Evolutionary conservation across 352 stramenopile genomes (phyloP).

Genomic region (Globisporangium polare): DNA sequence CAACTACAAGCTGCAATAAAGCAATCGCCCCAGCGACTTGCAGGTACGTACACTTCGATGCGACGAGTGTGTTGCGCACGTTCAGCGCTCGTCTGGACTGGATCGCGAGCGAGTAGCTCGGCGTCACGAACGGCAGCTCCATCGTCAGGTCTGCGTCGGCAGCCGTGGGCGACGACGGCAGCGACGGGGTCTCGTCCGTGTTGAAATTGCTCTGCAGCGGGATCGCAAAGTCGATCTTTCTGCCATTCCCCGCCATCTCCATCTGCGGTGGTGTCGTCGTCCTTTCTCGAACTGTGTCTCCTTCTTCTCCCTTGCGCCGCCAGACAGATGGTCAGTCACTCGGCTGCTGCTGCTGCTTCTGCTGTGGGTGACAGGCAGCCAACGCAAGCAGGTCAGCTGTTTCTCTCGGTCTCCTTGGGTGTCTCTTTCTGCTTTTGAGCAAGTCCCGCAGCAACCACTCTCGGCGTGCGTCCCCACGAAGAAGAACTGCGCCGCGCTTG

Average conservation of each 20-base stretch:
- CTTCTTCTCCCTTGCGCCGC: neutral
- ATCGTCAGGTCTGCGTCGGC: constrained; percentile 41
- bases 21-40: neutral
- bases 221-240: constrained; percentile 25
- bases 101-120: constrained; percentile 54
- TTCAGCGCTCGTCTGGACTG: constrained; percentile 66
- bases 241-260: constrained; percentile 12
- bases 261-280: neutral
- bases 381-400: neutral
- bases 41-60: constrained; percentile 36
- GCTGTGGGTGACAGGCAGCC: neutral
- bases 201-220: constrained; percentile 51
- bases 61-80: constrained; percentile 70
- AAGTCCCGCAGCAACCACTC: neutral
- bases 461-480: neutral
- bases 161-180: constrained; percentile 54
- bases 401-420: neutral
- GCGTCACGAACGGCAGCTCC: constrained; percentile 54
- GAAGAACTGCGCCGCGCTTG: neutral
- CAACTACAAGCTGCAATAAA: neutral
- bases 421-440: constrained; percentile 8
- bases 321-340: neutral
- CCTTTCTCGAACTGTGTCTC: neutral
- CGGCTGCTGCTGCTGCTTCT: neutral
- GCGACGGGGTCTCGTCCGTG: constrained; percentile 34